Evolutionary conservation across 2,329 filamentous ascomycete genomes (phyloP), one percentile per base, ranked within the genome.

Genomic region (Fusarium scirpi): DNA sequence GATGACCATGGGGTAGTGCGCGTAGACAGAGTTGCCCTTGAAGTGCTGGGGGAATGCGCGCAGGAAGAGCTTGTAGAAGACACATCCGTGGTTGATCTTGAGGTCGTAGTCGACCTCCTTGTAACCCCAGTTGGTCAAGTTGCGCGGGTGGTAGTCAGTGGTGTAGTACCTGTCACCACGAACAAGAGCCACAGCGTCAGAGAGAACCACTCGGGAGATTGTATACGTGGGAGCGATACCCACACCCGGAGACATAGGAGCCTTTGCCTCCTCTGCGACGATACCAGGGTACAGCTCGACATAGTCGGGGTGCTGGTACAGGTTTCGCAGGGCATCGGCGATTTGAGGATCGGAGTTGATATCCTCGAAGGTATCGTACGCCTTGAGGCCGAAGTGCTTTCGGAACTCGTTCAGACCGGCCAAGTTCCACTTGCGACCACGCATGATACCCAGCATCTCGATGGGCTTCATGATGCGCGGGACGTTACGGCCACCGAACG

Each of bases 321-420:
- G 84, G 59, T 89, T 84, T 18, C 86, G 84, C 7, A 94, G 84
- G 27, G 88, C 83, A 49, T 91, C 85, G 4, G 92, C 87, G 18
- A 95, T 87, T 16, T 88, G 86, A 0, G 90, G 90, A 71, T 96
- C 91, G 0, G 90, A 89, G 78, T 94, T 96, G 81, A 97, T 94
- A 53, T 94, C 92, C 77, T 94, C 92, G 65, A 97, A 97, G 0
- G 85, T 91, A 24, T 90, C 88, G 76, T 97, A 91, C 1, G 88
- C 87, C 80, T 92, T 92, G 8, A 97, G 83, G 3, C 90, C 89
- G 73, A 95, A 94, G 81, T 94, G 92, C 77, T 92, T 90, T 55
- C 93, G 87, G 84, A 96, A 97, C 82, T 96, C 93, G 76, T 97
- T 97, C 65, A 97, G 83, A 0, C 91, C 90, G 0, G 91, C 91